phyloP scores from a whole-genome alignment of 1,284 basidiomycete species.

The Leccinum pachyderme region DNA sequence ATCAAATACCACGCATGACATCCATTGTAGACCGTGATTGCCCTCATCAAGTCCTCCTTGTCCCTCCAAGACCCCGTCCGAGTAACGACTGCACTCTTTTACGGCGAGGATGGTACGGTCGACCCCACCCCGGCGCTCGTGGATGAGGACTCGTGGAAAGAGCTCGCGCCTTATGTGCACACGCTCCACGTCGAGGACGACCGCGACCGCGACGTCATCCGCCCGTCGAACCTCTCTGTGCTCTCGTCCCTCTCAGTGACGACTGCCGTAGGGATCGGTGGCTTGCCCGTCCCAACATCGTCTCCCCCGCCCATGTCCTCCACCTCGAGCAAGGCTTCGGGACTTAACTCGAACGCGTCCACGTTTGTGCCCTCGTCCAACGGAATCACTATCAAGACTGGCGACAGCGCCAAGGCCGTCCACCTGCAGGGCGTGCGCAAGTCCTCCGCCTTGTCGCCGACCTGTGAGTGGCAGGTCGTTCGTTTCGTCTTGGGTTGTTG shows the following conservation, averaged over 20 bases:
- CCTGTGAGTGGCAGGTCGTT: conserved; percentile 16
- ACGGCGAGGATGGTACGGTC: conserved; percentile 30
- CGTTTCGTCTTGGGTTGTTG: neutral
- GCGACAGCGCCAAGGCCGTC: conserved; percentile 18
- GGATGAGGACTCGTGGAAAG: conserved; percentile 35
- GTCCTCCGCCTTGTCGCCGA: conserved; percentile 18
- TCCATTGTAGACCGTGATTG: conserved; percentile 23
- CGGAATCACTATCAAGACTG: conserved; percentile 21
- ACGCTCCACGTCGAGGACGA: conserved; percentile 33
- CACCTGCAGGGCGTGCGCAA: conserved; percentile 18
- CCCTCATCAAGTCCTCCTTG: conserved; percentile 27
- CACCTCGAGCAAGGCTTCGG: neutral
- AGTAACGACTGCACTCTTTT: conserved; percentile 25
- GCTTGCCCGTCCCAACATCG: neutral
- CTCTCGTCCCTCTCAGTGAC: conserved; percentile 6
- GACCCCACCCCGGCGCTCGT: conserved; percentile 21
- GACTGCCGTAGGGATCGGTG: neutral
- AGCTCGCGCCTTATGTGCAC: conserved; percentile 33
- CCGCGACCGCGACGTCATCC: conserved; percentile 10
- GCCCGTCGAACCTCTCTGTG: conserved; percentile 9
- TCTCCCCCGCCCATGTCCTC: neutral
- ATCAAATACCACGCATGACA: neutral
- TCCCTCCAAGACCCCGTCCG: conserved; percentile 20
- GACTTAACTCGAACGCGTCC: conserved; percentile 24
- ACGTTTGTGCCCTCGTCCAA: conserved; percentile 23